Conservation (phyloP, 106 monocot species). For the Dendrobium officinale region DNA sequence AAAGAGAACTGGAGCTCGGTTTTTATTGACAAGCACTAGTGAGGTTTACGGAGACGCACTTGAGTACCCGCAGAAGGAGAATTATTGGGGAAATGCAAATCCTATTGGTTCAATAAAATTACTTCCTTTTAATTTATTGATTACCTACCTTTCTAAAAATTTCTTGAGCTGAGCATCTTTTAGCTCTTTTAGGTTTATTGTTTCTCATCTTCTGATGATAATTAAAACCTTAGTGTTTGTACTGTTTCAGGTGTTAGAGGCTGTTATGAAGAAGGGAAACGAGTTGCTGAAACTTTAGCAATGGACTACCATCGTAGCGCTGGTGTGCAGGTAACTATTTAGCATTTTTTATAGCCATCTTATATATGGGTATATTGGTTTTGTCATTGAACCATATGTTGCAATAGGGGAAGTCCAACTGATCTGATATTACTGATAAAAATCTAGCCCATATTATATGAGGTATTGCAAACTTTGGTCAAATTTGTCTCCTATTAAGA, state of each 20-base stretch:
- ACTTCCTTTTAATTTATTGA: not conserved
- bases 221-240: not conserved
- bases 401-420: too few species aligned
- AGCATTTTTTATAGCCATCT: too few species aligned
- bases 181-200: not conserved
- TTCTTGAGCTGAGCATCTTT: not conserved
- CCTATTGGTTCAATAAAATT: constrained; percentile 43
- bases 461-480: too few species aligned
- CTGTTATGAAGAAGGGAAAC: constrained; percentile 90
- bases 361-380: too few species aligned
- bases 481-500: too few species aligned
- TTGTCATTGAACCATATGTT: too few species aligned
- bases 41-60: constrained; percentile 88
- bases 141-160: not conserved
- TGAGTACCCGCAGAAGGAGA: constrained; percentile 82
- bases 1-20: constrained; percentile 75
- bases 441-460: too few species aligned
- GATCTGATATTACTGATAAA: too few species aligned
- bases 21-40: constrained; percentile 75
- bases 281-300: constrained; percentile 75
- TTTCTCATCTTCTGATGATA: not conserved
- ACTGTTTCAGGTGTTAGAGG: constrained; percentile 62
- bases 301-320: constrained; percentile 89
- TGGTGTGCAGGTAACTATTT: constrained; percentile 51
- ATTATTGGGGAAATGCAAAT: constrained; percentile 88